Evolutionary conservation across 192 early-diverging fungal genomes (phyloP).

Genomic region (Podila minutissima): DNA sequence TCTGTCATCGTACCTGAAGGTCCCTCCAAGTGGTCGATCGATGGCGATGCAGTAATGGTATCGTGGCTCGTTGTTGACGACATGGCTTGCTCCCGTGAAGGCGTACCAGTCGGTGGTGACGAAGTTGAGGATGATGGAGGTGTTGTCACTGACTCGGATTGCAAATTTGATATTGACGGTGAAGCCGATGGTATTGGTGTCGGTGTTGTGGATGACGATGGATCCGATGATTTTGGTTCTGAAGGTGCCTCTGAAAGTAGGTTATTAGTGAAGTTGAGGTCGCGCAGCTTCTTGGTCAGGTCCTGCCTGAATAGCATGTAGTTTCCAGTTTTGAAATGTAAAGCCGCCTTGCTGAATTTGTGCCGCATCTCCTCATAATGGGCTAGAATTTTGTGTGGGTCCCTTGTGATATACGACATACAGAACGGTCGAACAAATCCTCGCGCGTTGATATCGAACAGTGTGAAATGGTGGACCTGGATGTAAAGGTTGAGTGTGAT

Average conservation of each 20-base stretch:
- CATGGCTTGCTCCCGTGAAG: no score
- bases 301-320: constrained; percentile 60
- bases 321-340: constrained; percentile 61
- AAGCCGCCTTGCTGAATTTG: constrained; percentile 54
- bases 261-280: constrained; percentile 60
- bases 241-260: constrained; percentile 33
- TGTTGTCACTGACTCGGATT: background rate
- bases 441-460: constrained; percentile 64
- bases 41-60: constrained; percentile 5
- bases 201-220: constrained; percentile 2
- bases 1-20: constrained; percentile 9
- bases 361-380: constrained; percentile 56
- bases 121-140: background rate
- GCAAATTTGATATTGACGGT: background rate
- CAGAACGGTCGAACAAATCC: constrained; percentile 63
- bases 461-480: constrained; percentile 62
- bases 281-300: constrained; percentile 54
- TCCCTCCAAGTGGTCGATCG: background rate
- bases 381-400: constrained; percentile 56
- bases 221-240: background rate
- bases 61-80: constrained; percentile 9
- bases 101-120: no score
- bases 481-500: background rate
- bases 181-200: background rate
- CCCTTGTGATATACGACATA: constrained; percentile 58